A percentile compares a stretch with the other conserved stretches of the same genome.
Conservation (phyloP, 164 flowering plant species). For the Magnolia kwangsiensis region DNA sequence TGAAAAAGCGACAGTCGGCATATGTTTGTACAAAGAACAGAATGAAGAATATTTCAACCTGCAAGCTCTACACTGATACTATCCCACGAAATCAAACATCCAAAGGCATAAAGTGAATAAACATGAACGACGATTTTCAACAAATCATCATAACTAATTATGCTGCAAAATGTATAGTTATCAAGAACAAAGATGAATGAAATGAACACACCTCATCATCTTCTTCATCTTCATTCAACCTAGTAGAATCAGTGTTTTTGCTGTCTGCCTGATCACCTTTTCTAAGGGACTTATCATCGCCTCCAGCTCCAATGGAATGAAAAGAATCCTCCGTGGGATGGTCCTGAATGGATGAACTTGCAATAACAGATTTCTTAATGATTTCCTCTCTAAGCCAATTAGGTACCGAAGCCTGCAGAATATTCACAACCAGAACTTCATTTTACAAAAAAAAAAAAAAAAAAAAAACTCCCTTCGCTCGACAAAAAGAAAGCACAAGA, state of each 20-base stretch:
- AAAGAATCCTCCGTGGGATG: conserved; percentile 39
- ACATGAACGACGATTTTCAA: background rate
- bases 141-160: background rate
- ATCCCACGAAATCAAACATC: background rate
- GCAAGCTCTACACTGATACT: background rate
- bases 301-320: conserved; percentile 53
- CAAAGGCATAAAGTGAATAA: too few species aligned
- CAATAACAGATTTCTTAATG: conserved; percentile 67
- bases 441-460: background rate
- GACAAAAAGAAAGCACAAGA: background rate
- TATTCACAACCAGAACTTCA: background rate
- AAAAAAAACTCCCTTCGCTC: background rate
- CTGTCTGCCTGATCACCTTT: conserved; percentile 58
- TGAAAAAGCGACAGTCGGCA: background rate
- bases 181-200: background rate
- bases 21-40: background rate
- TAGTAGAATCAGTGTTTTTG: conserved; percentile 64
- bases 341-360: conserved; percentile 45
- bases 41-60: background rate
- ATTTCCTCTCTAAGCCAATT: conserved; percentile 98
- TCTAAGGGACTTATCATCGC: conserved; percentile 37
- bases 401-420: conserved; percentile 81
- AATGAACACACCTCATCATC: conserved; percentile 62
- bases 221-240: conserved; percentile 78
- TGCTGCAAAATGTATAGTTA: background rate